Evolutionary conservation across 495 filamentous ascomycete genomes (phyloP).

Genomic region (Aspergillus hancockii): DNA sequence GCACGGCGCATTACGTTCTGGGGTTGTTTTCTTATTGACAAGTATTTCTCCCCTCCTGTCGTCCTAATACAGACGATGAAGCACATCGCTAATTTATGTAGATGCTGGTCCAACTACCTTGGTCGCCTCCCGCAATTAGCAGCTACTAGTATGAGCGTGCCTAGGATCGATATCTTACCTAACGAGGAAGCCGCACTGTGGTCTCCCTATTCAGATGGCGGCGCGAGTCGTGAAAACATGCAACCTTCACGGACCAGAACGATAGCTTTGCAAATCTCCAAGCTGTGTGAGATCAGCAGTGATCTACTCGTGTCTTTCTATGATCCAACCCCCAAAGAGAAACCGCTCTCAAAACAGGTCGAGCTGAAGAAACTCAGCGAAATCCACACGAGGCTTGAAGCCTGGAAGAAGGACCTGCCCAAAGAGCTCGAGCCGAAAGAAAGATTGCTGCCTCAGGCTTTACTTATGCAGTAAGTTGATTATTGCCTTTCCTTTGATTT

Average conservation of each 20-base stretch:
- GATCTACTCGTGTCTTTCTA: conserved; percentile 91
- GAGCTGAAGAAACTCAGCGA: conserved; percentile 93
- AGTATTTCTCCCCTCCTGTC: conserved; percentile 47
- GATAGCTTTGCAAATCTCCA: conserved; percentile 77
- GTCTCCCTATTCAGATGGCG: conserved; percentile 87
- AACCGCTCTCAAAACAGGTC: conserved; percentile 62
- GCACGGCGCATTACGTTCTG: conserved; percentile 91
- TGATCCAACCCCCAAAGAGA: conserved; percentile 67
- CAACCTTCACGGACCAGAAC: conserved; percentile 85
- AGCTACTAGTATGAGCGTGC: conserved; percentile 72
- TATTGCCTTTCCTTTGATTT: neutral
- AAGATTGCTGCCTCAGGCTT: conserved; percentile 80
- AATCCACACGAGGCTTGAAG: conserved; percentile 85
- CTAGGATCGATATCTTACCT: conserved; percentile 90
- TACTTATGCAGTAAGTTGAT: conserved; percentile 87
- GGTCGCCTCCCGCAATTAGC: conserved; percentile 88
- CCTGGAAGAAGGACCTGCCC: conserved; percentile 85
- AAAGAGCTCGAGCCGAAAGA: conserved; percentile 87
- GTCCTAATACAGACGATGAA: conserved; percentile 8
- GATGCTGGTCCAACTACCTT: conserved; percentile 97
- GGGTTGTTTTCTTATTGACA: conserved; percentile 98
- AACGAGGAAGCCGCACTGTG: conserved; percentile 81
- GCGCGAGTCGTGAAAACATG: conserved; percentile 63
- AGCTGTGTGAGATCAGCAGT: conserved; percentile 88
- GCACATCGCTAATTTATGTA: conserved; percentile 31